Evolutionary conservation across 306 rosid species (phyloP).

Genomic region (Delonix regia): DNA sequence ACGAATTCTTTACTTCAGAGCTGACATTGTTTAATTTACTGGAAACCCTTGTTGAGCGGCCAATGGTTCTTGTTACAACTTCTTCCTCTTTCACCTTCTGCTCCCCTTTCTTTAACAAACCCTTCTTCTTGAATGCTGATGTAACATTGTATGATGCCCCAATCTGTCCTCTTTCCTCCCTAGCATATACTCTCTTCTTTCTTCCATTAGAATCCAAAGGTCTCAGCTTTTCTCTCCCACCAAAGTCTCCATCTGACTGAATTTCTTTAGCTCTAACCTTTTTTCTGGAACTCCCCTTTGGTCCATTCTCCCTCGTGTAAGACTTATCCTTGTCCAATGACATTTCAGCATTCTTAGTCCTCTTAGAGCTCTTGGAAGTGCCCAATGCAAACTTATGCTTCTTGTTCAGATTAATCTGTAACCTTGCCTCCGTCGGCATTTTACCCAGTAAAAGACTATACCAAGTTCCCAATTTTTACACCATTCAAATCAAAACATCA

Average conservation of each 20-base stretch:
- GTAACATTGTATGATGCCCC: slow-evolving; percentile 19
- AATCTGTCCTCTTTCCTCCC: slow-evolving; percentile 31
- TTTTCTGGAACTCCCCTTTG: slow-evolving; percentile 31
- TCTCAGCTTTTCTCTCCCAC: slow-evolving; percentile 34
- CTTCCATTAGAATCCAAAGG: slow-evolving; percentile 40
- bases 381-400: slow-evolving; percentile 20
- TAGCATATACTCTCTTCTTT: slow-evolving; percentile 44
- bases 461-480: slow-evolving; percentile 8
- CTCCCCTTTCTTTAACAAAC: slow-evolving; percentile 27
- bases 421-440: slow-evolving; percentile 41
- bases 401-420: slow-evolving; percentile 35
- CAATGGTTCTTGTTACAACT: slow-evolving; percentile 3
- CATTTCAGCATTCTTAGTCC: slow-evolving; percentile 12
- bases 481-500: slow-evolving; percentile 5
- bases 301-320: slow-evolving; percentile 31
- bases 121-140: slow-evolving; percentile 30
- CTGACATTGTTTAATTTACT: slow-evolving; percentile 29
- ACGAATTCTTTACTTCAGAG: slow-evolving; percentile 41
- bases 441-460: background rate
- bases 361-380: slow-evolving; percentile 21
- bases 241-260: slow-evolving; percentile 8
- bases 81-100: slow-evolving; percentile 27
- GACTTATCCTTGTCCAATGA: slow-evolving; percentile 6
- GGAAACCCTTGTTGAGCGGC: slow-evolving; percentile 50
- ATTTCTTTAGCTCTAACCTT: slow-evolving; percentile 23